Base-by-base conservation (phyloP, 2,329 filamentous ascomycete species). In the Colletotrichum tropicale region DNA sequence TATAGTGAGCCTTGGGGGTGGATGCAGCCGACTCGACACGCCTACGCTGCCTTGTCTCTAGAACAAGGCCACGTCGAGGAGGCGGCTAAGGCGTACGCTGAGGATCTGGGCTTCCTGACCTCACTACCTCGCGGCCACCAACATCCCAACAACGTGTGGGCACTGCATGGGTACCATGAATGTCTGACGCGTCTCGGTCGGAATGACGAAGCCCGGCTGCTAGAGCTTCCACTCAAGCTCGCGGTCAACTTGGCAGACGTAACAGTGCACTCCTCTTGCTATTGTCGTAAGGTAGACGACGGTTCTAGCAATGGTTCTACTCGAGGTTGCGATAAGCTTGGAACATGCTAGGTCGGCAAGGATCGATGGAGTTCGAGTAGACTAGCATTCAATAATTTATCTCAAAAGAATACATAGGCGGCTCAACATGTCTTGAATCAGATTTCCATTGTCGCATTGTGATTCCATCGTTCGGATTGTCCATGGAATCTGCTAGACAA, bases 1-100 rank as follows among this genome's bases (percentile, higher is more conserved):
- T 95, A 94, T 76, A 92, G 93, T 64, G 94, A 95, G 80, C 94
- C 94, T 0, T 95, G 93, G 93, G 92, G 92, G 0, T 95, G 93
- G 93, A 95, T 95, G 93, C 92, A 94, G 80, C 93, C 93, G 0
- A 90, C 91, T 0, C 87, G 93, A 5, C 94, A 95, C 81, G 93
- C 93, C 0, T 93, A 93, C 69, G 93, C 91, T 2, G 93, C 93
- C 0, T 85, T 95, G 5, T 81, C 94, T 36, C 86, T 94, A 12
- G 94, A 95, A 80, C 93, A 94, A 79, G 91, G 89, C 0, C 85
- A 85, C 24, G 84, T 90, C 1, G 86, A 89, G 38, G 85, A 93
- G 62, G 92, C 92, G 0, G 83, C 87, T 4, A 85, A 80, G 2
- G 88, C 91, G 1, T 94, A 94, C 77, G 85, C 83, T 18, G 91